phyloP scores from a whole-genome alignment of 1,284 basidiomycete species.

The Ceratobasidium sp. region DNA sequence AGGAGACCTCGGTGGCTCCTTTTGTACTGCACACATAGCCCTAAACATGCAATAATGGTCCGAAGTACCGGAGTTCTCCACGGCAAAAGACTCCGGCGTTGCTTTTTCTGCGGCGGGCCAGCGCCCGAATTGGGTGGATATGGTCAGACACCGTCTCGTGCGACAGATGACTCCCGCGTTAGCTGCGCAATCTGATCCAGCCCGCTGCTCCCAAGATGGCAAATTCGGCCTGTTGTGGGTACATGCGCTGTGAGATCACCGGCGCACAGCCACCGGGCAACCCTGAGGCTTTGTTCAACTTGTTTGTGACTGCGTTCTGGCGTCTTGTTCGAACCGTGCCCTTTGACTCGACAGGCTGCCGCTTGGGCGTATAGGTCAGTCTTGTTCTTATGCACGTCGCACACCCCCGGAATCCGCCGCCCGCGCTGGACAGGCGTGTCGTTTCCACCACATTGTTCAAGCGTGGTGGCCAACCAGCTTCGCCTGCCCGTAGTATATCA shows the following conservation, averaged over 20 bases:
- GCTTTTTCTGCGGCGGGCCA: conserved; percentile 32
- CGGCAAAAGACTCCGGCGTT: conserved; percentile 34
- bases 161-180: background rate
- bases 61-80: conserved; percentile 32
- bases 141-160: background rate
- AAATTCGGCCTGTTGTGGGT: conserved; percentile 5
- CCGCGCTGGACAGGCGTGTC: conserved; percentile 1
- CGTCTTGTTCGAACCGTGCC: background rate
- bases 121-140: conserved; percentile 2
- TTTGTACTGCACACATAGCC: conserved; percentile 31
- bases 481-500: conserved; percentile 1
- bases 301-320: conserved; percentile 5
- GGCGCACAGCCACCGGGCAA: conserved; percentile 7
- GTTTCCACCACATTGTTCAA: conserved; percentile 17
- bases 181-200: background rate
- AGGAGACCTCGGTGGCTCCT: conserved; percentile 23
- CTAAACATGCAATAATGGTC: conserved; percentile 35
- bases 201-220: background rate
- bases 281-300: conserved; percentile 27
- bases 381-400: background rate
- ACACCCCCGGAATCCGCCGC: background rate
- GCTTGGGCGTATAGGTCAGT: background rate
- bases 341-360: background rate
- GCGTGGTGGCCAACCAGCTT: conserved; percentile 22
- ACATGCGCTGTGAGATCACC: background rate